phyloP scores from a whole-genome alignment of 345 rosid genomes.

The Euphorbia tirucalli region DNA sequence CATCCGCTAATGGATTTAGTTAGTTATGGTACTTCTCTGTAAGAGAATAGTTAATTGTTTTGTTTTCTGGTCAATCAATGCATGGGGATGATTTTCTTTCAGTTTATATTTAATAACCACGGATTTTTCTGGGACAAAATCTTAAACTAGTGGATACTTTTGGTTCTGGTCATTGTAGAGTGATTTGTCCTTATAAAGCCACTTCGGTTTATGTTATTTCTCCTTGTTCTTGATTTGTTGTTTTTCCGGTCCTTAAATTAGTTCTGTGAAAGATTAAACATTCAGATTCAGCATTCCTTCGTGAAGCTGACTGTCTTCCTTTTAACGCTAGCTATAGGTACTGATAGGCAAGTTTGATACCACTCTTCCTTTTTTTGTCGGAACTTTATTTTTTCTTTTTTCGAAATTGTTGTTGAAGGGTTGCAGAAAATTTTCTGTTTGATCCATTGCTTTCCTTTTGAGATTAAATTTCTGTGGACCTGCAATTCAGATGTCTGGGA shows the following conservation, averaged over 20 bases:
- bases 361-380: not conserved
- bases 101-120: not conserved
- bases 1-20: not conserved
- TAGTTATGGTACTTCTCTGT: not conserved
- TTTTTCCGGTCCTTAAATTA: not conserved
- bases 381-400: too few relatives aligned
- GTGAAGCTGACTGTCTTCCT: not conserved
- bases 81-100: not conserved
- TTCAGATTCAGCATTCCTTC: not conserved
- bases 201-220: not conserved
- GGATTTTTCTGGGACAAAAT: not conserved
- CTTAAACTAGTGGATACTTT: not conserved
- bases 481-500: not conserved
- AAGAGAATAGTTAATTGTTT: not conserved
- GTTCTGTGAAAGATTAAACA: not conserved
- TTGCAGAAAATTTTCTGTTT: too few relatives aligned
- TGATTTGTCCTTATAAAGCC: not conserved
- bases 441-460: not conserved
- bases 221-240: not conserved
- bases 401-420: too few relatives aligned
- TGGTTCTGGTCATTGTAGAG: constrained; percentile 1
- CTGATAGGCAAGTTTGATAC: not conserved
- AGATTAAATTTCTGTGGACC: not conserved
- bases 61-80: not conserved
- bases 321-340: not conserved